These are phyloP conservation scores for Lecanicillium sp. DNA, from an alignment of 2,329 filamentous ascomycete genomes.

Conservation along the genomic window DNA sequence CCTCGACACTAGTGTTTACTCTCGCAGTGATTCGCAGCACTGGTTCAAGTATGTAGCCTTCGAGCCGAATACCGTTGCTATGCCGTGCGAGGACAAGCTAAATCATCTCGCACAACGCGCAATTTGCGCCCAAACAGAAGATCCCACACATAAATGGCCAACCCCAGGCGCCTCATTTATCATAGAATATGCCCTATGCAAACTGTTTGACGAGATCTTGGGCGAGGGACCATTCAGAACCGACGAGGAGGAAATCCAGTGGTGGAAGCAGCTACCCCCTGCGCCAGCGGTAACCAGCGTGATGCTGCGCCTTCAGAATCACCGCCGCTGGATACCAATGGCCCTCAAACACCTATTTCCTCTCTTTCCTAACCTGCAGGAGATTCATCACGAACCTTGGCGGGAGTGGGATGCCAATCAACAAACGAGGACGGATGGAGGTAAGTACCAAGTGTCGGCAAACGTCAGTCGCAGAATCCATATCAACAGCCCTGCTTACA, in stretches of 20 bases:
- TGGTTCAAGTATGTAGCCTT: constrained; percentile 26
- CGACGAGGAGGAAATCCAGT: constrained; percentile 18
- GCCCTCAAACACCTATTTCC: constrained; percentile 24
- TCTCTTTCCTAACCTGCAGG: constrained; percentile 25
- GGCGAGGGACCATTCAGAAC: constrained; percentile 18
- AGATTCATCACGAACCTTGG: constrained; percentile 32
- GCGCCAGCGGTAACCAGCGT: constrained; percentile 24
- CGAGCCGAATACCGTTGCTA: constrained; percentile 13
- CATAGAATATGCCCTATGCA: constrained; percentile 10
- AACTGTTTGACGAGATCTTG: constrained; percentile 22
- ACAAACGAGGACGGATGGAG: constrained; percentile 17
- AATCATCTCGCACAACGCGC: too few relatives aligned
- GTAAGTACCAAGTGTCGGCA: constrained; percentile 15
- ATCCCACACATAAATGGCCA: constrained; percentile 16
- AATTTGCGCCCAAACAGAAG: constrained; percentile 8
- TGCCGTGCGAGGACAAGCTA: too few relatives aligned
- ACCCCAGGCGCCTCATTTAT: constrained; percentile 17
- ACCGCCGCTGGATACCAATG: constrained; percentile 24
- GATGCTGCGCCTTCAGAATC: constrained; percentile 29
- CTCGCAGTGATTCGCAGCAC: constrained; percentile 26
- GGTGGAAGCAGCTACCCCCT: constrained; percentile 25
- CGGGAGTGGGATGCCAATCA: constrained; percentile 18
- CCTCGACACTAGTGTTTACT: constrained; percentile 30
- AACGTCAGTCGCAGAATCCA: too few relatives aligned
- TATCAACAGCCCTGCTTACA: constrained; percentile 1